These are phyloP conservation scores for Yarrowia alimentaria DNA, from an alignment of 805 yeast species.

Conservation along the genomic window DNA sequence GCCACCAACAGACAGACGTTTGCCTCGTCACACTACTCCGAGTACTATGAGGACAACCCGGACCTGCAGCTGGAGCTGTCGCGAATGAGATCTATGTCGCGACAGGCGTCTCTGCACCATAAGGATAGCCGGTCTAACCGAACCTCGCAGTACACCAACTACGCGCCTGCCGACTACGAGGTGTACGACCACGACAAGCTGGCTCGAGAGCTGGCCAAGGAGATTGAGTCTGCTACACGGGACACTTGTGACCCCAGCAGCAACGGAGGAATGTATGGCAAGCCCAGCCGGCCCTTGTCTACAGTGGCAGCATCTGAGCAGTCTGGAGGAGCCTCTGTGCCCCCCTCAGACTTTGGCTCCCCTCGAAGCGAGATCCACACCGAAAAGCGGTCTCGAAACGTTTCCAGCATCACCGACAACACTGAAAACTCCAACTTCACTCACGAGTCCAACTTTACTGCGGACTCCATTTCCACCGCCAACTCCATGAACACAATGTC, in stretches of 20 bases:
- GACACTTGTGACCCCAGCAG: not conserved
- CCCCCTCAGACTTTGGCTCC: slow-evolving; percentile 18
- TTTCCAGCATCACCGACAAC: slow-evolving; percentile 1
- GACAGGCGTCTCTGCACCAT: slow-evolving; percentile 16
- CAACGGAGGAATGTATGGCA: not conserved
- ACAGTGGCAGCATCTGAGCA: slow-evolving; percentile 18
- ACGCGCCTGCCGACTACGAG: slow-evolving; percentile 10
- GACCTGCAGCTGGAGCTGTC: slow-evolving; percentile 28
- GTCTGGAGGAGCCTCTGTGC: slow-evolving; percentile 17
- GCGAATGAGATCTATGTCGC: slow-evolving; percentile 20
- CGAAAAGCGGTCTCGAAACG: not conserved
- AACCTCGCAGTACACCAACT: slow-evolving; percentile 15
- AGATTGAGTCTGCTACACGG: slow-evolving; percentile 8
- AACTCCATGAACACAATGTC: slow-evolving; percentile 24
- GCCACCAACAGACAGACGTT: slow-evolving; percentile 24
- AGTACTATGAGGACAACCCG: slow-evolving; percentile 25
- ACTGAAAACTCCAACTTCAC: slow-evolving; percentile 4
- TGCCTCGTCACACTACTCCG: slow-evolving; percentile 19
- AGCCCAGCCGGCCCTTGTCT: slow-evolving; percentile 15
- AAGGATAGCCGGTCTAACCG: slow-evolving; percentile 22
- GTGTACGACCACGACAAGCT: slow-evolving; percentile 17
- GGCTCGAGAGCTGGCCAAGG: slow-evolving; percentile 11
- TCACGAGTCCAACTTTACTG: slow-evolving; percentile 1
- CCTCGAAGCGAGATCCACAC: slow-evolving; percentile 19
- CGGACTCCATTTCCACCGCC: slow-evolving; percentile 11